phyloP scores from a whole-genome alignment of 139 green algal species.

The Pedinophyceae sp. region DNA sequence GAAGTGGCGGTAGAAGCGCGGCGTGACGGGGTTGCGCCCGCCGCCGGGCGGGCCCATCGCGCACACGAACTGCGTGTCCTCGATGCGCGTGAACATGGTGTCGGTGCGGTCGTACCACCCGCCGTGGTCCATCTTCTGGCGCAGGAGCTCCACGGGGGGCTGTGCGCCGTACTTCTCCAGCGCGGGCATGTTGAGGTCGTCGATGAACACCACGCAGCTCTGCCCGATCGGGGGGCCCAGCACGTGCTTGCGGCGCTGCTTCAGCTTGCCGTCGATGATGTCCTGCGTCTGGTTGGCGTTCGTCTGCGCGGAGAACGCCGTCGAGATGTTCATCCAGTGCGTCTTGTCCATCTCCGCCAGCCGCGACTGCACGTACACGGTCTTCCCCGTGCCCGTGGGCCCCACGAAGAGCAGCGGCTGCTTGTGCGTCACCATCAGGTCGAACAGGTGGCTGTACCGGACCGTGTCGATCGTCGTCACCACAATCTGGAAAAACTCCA shows the following conservation, averaged over 20 bases:
- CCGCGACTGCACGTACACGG: slow-evolving; percentile 39
- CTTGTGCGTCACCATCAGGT: slow-evolving; percentile 13
- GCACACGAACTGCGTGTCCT: slow-evolving; percentile 19
- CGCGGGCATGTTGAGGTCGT: slow-evolving; percentile 33
- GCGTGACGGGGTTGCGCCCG: slow-evolving; percentile 24
- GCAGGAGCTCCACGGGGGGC: slow-evolving; percentile 27
- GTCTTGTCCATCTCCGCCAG: slow-evolving; percentile 32
- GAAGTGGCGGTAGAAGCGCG: slow-evolving; percentile 19
- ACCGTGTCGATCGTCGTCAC: slow-evolving; percentile 58
- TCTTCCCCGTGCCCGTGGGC: slow-evolving; percentile 48
- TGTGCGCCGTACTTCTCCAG: slow-evolving; percentile 23
- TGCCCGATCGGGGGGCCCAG: slow-evolving; percentile 18
- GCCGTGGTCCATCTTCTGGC: slow-evolving; percentile 25
- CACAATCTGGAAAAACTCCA: slow-evolving; percentile 49
- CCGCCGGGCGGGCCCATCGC: slow-evolving; percentile 25
- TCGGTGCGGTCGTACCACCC: slow-evolving; percentile 25
- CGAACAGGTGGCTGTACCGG: slow-evolving; percentile 39
- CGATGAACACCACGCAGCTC: slow-evolving; percentile 18
- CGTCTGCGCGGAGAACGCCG: slow-evolving; percentile 57
- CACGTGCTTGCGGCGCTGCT: slow-evolving; percentile 26
- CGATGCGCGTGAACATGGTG: slow-evolving; percentile 14
- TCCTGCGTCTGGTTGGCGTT: slow-evolving; percentile 55
- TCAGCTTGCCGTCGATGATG: slow-evolving; percentile 46
- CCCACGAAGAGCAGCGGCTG: slow-evolving; percentile 21
- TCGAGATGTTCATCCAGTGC: slow-evolving; percentile 38